Percentiles rank a stretch among this genome's conserved stretches.
These are phyloP conservation scores for Colletotrichum nymphaeae DNA, from an alignment of 2,329 filamentous ascomycete species.

Conservation along the genomic window DNA sequence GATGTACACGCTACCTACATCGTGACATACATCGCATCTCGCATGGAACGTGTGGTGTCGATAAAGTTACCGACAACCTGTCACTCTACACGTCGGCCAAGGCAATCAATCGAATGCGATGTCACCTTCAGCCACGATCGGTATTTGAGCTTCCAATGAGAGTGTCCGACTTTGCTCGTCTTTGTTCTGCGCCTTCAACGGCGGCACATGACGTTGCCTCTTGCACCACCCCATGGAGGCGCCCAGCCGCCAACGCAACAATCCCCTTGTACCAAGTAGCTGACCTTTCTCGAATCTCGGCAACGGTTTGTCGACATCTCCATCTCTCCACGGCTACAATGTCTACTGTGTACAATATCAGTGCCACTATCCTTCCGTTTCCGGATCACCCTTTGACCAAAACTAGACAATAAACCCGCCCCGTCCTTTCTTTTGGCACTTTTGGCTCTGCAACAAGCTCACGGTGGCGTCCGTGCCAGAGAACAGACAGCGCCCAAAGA, in stretches of 20 bases:
- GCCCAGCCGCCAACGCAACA: neutral
- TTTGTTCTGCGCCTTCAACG: neutral
- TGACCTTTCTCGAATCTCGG: neutral
- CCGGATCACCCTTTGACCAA: neutral
- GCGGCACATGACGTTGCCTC: neutral
- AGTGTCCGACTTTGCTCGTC: neutral
- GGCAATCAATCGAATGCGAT: neutral
- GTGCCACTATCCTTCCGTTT: constrained; percentile 1
- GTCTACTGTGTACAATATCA: neutral
- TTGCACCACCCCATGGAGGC: neutral
- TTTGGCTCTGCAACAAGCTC: constrained; percentile 15
- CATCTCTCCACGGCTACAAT: constrained; percentile 13
- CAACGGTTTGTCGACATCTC: neutral
- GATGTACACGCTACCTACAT: neutral
- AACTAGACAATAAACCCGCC: neutral
- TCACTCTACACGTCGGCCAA: neutral
- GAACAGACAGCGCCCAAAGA: neutral
- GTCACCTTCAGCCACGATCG: neutral
- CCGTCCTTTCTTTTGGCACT: neutral
- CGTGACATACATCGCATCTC: neutral
- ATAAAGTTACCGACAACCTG: neutral
- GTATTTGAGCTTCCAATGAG: neutral
- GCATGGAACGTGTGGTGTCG: neutral
- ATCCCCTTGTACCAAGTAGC: neutral
- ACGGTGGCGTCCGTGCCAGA: constrained; percentile 8